Conservation (phyloP, 192 early-diverging fungal species). For the Radiomyces spectabilis region DNA sequence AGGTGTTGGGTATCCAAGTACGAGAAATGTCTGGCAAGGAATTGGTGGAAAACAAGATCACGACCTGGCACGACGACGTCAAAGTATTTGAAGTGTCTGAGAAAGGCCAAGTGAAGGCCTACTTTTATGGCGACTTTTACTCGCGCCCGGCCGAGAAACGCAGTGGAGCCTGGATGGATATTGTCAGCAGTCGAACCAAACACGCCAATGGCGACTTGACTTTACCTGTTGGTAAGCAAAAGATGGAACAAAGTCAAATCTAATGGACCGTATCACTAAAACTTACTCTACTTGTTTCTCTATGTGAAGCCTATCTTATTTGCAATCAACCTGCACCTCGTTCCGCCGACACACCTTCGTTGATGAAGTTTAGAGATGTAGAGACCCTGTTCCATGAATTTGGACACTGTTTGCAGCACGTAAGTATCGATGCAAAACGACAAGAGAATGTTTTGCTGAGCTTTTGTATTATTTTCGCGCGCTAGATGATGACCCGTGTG, state of each 20-base stretch:
- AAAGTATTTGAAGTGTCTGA: slow-evolving; percentile 48
- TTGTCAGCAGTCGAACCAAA: slow-evolving; percentile 38
- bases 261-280: neutral
- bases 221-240: slow-evolving; percentile 34
- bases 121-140: slow-evolving; percentile 59
- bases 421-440: slow-evolving; percentile 3
- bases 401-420: slow-evolving; percentile 54
- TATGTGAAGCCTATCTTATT: slow-evolving; percentile 40
- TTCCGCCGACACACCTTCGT: slow-evolving; percentile 28
- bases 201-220: slow-evolving; percentile 26
- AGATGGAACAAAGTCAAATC: neutral
- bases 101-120: slow-evolving; percentile 33
- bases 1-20: slow-evolving; percentile 43
- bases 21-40: slow-evolving; percentile 30
- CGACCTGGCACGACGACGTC: slow-evolving; percentile 50
- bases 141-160: slow-evolving; percentile 47
- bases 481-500: slow-evolving; percentile 46
- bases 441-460: no score
- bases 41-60: slow-evolving; percentile 22
- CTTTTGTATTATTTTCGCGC: no score
- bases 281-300: neutral
- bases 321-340: slow-evolving; percentile 48
- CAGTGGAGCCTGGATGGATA: slow-evolving; percentile 55
- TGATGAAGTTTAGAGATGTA: slow-evolving; percentile 55
- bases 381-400: slow-evolving; percentile 60